A percentile compares a stretch with the other conserved stretches of the same genome.
Conservation (phyloP, 148 eudicot species). For the Pouteria glomerata region DNA sequence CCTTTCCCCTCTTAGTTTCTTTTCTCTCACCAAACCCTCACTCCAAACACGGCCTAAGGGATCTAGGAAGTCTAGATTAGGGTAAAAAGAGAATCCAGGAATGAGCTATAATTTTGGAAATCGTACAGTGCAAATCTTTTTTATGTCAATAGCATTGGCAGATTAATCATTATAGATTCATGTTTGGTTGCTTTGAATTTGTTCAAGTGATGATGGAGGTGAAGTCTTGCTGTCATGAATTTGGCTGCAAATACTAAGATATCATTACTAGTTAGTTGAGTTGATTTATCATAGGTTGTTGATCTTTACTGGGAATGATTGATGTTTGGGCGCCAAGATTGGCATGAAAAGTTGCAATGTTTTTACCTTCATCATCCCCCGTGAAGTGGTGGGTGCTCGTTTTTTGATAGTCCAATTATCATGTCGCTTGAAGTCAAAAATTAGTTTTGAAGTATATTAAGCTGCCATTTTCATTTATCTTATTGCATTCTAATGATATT, state of each 20-base stretch:
- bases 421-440: neutral
- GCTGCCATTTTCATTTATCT: neutral
- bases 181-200: neutral
- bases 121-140: neutral
- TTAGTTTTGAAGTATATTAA: neutral
- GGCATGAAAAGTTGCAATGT: neutral
- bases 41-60: no score
- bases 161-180: neutral
- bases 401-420: neutral
- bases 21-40: no score
- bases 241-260: neutral
- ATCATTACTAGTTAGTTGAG: neutral
- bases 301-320: neutral
- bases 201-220: neutral
- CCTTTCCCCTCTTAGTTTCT: no score
- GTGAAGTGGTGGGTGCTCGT: neutral
- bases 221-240: neutral
- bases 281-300: constrained; percentile 3
- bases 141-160: constrained; percentile 1
- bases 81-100: neutral
- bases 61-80: neutral
- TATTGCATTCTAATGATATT: neutral
- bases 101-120: neutral
- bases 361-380: no score
- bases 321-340: constrained; percentile 4